These are phyloP conservation scores for Spergularia bocconei DNA, from an alignment of 148 eudicot species.

Conservation along the genomic window DNA sequence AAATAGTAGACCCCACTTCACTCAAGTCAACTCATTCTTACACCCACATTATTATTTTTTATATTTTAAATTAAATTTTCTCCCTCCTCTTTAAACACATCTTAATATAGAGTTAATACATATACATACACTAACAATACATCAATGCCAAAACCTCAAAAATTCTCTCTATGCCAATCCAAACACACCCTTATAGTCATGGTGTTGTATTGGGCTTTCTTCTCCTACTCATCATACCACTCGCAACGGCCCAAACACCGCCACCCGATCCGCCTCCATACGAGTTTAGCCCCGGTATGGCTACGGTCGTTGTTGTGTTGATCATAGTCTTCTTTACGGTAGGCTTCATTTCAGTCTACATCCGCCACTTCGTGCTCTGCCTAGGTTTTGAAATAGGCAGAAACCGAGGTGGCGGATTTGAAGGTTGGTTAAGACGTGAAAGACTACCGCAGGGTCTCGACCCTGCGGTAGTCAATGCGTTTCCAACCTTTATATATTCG, in stretches of 20 bases:
- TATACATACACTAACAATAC: too few species aligned
- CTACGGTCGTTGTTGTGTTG: conserved; percentile 32
- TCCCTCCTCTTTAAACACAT: background rate
- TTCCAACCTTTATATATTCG: conserved; percentile 45
- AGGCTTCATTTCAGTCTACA: conserved; percentile 22
- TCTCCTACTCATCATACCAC: background rate
- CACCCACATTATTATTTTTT: conserved; percentile 16
- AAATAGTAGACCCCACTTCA: background rate
- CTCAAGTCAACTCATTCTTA: conserved; percentile 17
- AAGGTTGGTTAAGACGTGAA: background rate
- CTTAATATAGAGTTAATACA: background rate
- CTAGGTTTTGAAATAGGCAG: conserved; percentile 10
- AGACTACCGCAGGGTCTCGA: conserved; percentile 30
- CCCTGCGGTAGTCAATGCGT: conserved; percentile 27
- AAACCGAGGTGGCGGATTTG: background rate
- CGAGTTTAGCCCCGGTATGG: conserved; percentile 30
- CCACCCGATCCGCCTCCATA: background rate
- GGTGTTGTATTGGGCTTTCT: background rate
- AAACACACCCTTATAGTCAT: conserved; percentile 6
- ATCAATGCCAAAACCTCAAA: too few species aligned
- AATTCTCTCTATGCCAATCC: background rate
- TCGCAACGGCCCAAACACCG: conserved; percentile 14
- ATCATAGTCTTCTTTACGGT: conserved; percentile 24
- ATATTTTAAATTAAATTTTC: background rate
- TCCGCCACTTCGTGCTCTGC: conserved; percentile 34